Evolutionary conservation across 129 eudicot genomes (phyloP), one percentile per base, ranked within the genome.

Genomic region (Flaveria linearis): DNA sequence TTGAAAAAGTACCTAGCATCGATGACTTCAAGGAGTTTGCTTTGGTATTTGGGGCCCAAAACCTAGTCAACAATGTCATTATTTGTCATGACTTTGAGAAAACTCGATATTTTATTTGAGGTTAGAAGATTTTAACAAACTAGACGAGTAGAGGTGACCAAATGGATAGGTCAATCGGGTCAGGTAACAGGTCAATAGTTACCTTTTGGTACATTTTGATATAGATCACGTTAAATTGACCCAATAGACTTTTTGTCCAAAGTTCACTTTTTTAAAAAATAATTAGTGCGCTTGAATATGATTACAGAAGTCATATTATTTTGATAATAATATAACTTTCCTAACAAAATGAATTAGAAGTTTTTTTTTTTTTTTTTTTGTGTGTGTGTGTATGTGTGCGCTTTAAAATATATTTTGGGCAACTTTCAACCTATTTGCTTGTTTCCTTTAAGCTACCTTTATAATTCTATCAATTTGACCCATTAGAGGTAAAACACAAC

Each of bases 31-130:
- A 94, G 90, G 73, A 94, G 87, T 71, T 91, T 89, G 90, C 91
- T 89, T 81, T 91, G 96, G 81, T 87, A 94, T 75, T 94, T 91
- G 84, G 78, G 89, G 70, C 98, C 91, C 57, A 94, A 87, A 85
- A 94, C 98, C 97, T 94, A 73, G 61, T 25, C 56, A 63, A 65
- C 20, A 66, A 43, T 80, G 52, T 33, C 76, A 62, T 28, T 6
- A 79, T 52, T 70, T 15, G 30, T 61, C 73, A 71, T 20, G 3
- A 20, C 47, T 79, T 62, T 30, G 58, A 14, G 15, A 20, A 36
- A 58, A 9, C 39, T 70, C 1, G 26, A 4, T 30, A 16, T 45
- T 57, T 58, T 9, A 11, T 28, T 30, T n/a, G 15, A 56, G 16
- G 20, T 57, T 10, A 78, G 41, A 71, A 26, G 53, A 80, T 18